A percentile compares a stretch with the other conserved stretches of the same genome.
Conservation (phyloP, 805 yeast genomes). For the Starmerella geochares region DNA sequence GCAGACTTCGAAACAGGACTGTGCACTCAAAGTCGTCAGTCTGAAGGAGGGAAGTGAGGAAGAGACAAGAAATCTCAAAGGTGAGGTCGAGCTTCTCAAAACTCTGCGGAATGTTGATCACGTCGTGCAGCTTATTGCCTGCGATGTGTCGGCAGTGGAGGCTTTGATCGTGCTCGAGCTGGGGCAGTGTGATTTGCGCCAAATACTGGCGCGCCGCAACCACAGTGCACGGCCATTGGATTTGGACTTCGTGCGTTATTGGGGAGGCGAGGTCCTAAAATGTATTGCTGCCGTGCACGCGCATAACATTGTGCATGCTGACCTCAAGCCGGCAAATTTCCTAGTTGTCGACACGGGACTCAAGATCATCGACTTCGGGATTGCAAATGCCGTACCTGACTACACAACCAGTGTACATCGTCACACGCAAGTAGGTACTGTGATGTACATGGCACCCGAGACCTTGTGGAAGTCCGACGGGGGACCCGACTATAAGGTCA, state of each 20-base stretch:
- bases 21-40: conserved; percentile 18
- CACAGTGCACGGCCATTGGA: conserved; percentile 41
- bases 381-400: conserved; percentile 82
- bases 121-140: conserved; percentile 70
- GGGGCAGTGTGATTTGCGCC: conserved; percentile 84
- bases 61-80: conserved; percentile 34
- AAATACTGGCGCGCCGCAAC: conserved; percentile 53
- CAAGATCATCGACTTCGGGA: conserved; percentile 88
- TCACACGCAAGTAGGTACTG: conserved; percentile 88
- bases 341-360: conserved; percentile 71
- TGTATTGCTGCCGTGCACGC: conserved; percentile 84
- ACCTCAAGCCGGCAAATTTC: conserved; percentile 90
- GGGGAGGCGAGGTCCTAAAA: conserved; percentile 72
- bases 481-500: conserved; percentile 54
- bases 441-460: conserved; percentile 97
- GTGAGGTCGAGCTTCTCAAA: conserved; percentile 69
- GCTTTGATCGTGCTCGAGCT: conserved; percentile 82
- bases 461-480: conserved; percentile 38
- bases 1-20: neutral
- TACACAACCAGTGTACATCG: conserved; percentile 83
- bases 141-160: conserved; percentile 54
- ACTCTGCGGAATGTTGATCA: conserved; percentile 51
- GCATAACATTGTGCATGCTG: conserved; percentile 82
- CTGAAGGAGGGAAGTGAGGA: neutral
- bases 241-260: conserved; percentile 70